Evolutionary conservation across 2,329 filamentous ascomycete genomes (phyloP), one percentile per base, ranked within the genome.

Genomic region (Phyllosticta paracitricarpa): DNA sequence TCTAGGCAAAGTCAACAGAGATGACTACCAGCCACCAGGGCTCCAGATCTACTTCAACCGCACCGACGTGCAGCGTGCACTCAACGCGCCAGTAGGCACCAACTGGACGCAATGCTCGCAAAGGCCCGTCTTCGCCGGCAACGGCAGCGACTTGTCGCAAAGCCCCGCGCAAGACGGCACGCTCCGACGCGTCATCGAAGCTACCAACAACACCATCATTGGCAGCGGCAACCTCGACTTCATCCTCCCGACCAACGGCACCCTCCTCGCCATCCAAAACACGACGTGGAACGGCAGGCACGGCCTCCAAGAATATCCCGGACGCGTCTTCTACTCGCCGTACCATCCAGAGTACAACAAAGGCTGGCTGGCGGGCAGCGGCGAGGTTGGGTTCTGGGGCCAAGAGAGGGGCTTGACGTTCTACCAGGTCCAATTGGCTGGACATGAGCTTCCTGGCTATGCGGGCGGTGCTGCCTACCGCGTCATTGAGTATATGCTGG

Each of bases 281-380:
- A 77, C 81, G 72, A 82, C 79, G 2, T 82, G 79, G 78, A 76
- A 79, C 66, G 79, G 79, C 14, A 63, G 67, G 2, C 76, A 79
- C 57, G 79, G 79, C 10, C 75, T 82, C 52, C 73, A 77, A 25
- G 61, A 67, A 4, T 74, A 75, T 24, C 79, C 79, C 0, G 67
- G 64, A 19, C 72, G 68, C n/a, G 69, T 69, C 1, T 73, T 80
- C 53, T 78, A 76, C 63, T 72, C 72, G 0, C 77, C 78, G 0
- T 77, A 76, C 66, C 76, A 79, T 65, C 73, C 73, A 0, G 74
- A 76, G 62, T 75, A 72, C 63, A 75, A 76, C 58, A 64, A 65
- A 2, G 75, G 75, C 19, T 63, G 71, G 2, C 68, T 76, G 19
- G 73, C 75, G 0, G 78, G 75, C 14, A 67, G 74, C 7, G 77